A percentile compares a stretch with the other conserved stretches of the same genome.
Conservation (phyloP, 2,329 filamentous ascomycete genomes). For the Sporothrix variecibatus region DNA sequence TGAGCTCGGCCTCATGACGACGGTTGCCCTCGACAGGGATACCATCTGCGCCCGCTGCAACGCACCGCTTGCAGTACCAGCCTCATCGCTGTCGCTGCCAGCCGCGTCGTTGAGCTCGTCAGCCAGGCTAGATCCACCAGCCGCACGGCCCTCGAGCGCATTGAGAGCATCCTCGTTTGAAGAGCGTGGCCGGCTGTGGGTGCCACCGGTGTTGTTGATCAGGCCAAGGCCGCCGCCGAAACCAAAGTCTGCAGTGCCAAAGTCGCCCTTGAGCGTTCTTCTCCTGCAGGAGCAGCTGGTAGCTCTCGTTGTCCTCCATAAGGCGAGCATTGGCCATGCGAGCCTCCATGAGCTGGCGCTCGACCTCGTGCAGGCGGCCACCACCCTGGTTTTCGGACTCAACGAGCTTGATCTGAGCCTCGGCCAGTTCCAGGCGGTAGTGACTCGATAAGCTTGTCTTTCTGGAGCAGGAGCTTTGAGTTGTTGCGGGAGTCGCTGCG, state of each 20-base stretch:
- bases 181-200: slow-evolving; percentile 39
- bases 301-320: slow-evolving; percentile 99
- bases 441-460: slow-evolving; percentile 94
- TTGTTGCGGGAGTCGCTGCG: slow-evolving; percentile 87
- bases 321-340: slow-evolving; percentile 94
- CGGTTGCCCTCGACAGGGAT: slow-evolving; percentile 53
- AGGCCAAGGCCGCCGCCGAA: slow-evolving; percentile 50
- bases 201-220: neutral
- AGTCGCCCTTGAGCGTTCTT: slow-evolving; percentile 96
- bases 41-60: neutral
- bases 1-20: slow-evolving; percentile 76
- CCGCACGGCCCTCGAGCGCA: slow-evolving; percentile 59
- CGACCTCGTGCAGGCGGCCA: slow-evolving; percentile 83
- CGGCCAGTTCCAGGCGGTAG: slow-evolving; percentile 87
- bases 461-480: slow-evolving; percentile 87
- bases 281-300: slow-evolving; percentile 90
- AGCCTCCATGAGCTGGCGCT: slow-evolving; percentile 84
- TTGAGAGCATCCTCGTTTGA: slow-evolving; percentile 65
- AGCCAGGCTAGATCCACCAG: slow-evolving; percentile 60
- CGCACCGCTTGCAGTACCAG: neutral
- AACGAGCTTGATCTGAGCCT: slow-evolving; percentile 91
- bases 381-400: slow-evolving; percentile 93
- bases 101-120: slow-evolving; percentile 79
- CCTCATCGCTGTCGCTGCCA: slow-evolving; percentile 26
- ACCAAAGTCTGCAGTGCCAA: slow-evolving; percentile 79